Evolutionary conservation across 257 asterid species (phyloP), one percentile per base, ranked within the genome.

Genomic region (Linaria vulgaris): DNA sequence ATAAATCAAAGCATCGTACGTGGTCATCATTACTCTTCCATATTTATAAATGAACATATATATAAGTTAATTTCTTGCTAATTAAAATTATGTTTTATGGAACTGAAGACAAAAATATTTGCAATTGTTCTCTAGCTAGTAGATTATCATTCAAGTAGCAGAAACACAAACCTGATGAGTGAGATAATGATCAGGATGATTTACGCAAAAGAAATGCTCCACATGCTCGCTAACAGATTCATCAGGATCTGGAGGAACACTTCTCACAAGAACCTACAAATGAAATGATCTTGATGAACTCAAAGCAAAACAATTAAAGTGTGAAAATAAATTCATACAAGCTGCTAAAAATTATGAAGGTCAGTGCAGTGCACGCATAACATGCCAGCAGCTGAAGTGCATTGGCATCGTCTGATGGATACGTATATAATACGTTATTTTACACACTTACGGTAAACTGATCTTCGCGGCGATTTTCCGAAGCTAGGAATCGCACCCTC

Each of bases 141-240:
- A 51, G 37, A 70, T 44, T 58, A 51, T 51, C 19, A 55, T n/a
- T 27, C 44, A 54, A 63, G 51, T 34, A 16, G 25, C n/a, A 38
- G 48, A 49, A 60, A 63, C 48, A 48, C 73, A 31, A 60, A 79
- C 84, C 98, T 91, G 94, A 74, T 85, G 96, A 39, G 75, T 51
- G 72, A 92, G 97, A 80, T 87, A 92, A 63, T 78, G 76, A 72
- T 83, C 85, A 0, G 96, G 83, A 80, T 92, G 99, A 63, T 88
- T 87, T 59, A 92, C 96, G 43, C 91, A 83, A 70, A 92, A 92
- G 90, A 92, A 92, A 82, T 89, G 99, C 68, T 87, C 95, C 75
- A 92, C 96, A 14, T 89, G 96, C 79, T 85, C 85, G 56, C 91
- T 78, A 65, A 92, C 94, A 20, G 99, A 89, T 72, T 86, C 97